Conservation (phyloP, 176 grass and related monocot species). For the Poa annua region DNA sequence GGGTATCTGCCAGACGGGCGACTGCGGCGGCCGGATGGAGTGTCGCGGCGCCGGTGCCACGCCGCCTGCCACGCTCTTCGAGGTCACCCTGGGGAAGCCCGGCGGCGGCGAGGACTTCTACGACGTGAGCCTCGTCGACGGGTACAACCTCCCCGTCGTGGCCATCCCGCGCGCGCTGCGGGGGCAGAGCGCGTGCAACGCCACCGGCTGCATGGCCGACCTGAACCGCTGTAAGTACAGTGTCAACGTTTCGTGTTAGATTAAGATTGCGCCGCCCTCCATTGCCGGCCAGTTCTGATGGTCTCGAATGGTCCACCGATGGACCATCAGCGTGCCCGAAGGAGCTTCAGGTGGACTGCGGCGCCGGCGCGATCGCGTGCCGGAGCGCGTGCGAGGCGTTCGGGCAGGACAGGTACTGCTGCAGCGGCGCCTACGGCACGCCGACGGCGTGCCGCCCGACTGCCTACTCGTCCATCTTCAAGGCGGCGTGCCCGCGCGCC, state of each 20-base stretch:
- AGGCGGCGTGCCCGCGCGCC: constrained; percentile 81
- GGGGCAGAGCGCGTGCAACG: constrained; percentile 56
- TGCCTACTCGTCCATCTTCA: constrained; percentile 80
- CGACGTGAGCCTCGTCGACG: constrained; percentile 90
- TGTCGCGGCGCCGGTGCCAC: constrained; percentile 67
- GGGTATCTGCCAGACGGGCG: constrained; percentile 82
- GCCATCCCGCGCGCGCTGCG: constrained; percentile 56
- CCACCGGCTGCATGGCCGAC: constrained; percentile 82
- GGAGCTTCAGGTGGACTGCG: constrained; percentile 66
- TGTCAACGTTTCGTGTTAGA: too few relatives aligned
- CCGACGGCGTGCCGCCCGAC: constrained; percentile 69
- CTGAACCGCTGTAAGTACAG: constrained; percentile 72
- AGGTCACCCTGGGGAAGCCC: constrained; percentile 68
- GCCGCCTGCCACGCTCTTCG: constrained; percentile 82
- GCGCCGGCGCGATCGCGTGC: constrained; percentile 69
- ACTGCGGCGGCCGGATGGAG: constrained; percentile 75
- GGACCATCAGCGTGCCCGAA: constrained; percentile 54
- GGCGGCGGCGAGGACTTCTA: constrained; percentile 68
- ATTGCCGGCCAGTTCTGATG: constrained; percentile 3
- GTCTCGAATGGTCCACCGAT: not conserved
- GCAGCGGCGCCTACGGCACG: constrained; percentile 69
- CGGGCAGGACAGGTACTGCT: constrained; percentile 84
- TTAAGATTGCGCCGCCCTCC: too few relatives aligned
- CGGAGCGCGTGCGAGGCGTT: constrained; percentile 88
- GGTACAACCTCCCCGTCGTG: constrained; percentile 70